Conservation (phyloP, 805 yeast genomes). For the Crinitomyces ghanaensis region DNA sequence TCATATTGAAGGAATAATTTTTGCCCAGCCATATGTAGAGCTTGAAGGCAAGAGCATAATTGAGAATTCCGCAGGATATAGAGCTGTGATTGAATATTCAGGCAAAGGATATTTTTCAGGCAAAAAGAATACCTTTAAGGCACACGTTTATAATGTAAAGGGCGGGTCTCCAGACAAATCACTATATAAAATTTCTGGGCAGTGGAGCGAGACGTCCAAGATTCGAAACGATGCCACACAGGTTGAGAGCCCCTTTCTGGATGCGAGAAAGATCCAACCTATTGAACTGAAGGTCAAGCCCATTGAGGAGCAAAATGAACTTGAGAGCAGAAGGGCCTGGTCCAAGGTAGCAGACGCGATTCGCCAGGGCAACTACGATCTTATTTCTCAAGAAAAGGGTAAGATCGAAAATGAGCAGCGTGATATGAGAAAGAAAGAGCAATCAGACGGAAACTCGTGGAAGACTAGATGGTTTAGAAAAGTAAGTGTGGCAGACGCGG, state of each 20-base stretch:
- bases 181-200: constrained; percentile 73
- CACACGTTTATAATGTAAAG: constrained; percentile 57
- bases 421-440: constrained; percentile 63
- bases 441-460: constrained; percentile 57
- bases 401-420: constrained; percentile 78
- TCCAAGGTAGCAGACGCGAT: constrained; percentile 78
- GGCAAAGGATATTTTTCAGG: constrained; percentile 96
- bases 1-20: constrained; percentile 86
- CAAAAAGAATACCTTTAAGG: constrained; percentile 86
- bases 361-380: constrained; percentile 58
- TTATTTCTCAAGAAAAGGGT: constrained; percentile 65
- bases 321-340: constrained; percentile 91
- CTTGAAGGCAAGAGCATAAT: constrained; percentile 81
- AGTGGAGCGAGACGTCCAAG: constrained; percentile 76
- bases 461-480: constrained; percentile 67
- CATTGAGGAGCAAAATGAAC: constrained; percentile 60
- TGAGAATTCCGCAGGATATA: constrained; percentile 70
- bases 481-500: constrained; percentile 12
- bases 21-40: constrained; percentile 91
- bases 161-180: constrained; percentile 39
- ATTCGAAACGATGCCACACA: constrained; percentile 46
- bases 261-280: constrained; percentile 30
- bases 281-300: constrained; percentile 67
- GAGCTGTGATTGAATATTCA: constrained; percentile 61
- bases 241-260: constrained; percentile 23